Conservation (phyloP, 1,139 yeast species). For the Meyerozyma sp. region DNA sequence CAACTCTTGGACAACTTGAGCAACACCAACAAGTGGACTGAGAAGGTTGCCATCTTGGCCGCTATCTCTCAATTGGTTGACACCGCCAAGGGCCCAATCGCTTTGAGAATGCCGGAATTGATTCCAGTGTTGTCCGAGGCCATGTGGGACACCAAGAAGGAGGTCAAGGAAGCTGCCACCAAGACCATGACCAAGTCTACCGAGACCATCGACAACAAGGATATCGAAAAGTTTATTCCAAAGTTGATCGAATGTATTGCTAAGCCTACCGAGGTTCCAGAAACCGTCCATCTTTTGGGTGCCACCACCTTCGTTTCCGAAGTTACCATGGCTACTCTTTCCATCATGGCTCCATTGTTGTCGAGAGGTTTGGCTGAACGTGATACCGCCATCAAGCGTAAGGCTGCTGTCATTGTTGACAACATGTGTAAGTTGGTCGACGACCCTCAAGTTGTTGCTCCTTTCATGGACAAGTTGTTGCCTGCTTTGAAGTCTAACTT, state of each 20-base stretch:
- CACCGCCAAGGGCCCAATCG: slow-evolving; percentile 91
- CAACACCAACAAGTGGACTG: slow-evolving; percentile 92
- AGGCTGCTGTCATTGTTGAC: slow-evolving; percentile 98
- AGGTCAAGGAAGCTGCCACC: slow-evolving; percentile 95
- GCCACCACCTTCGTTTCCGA: slow-evolving; percentile 99
- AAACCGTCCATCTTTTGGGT: slow-evolving; percentile 97
- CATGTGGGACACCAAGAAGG: slow-evolving; percentile 99
- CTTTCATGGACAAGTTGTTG: slow-evolving; percentile 90
- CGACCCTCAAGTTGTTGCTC: slow-evolving; percentile 99
- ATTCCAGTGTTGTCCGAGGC: slow-evolving; percentile 97
- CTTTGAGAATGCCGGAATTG: slow-evolving; percentile 98
- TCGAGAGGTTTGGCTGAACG: slow-evolving; percentile 99
- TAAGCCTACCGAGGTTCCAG: slow-evolving; percentile 95
- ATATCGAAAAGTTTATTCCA: slow-evolving; percentile 98
- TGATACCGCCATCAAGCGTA: slow-evolving; percentile 98
- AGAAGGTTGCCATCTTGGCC: slow-evolving; percentile 86
- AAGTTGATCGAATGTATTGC: slow-evolving; percentile 95
- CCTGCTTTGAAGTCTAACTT: slow-evolving; percentile 95
- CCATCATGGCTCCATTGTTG: slow-evolving; percentile 98
- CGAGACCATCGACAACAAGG: slow-evolving; percentile 98
- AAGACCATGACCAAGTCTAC: slow-evolving; percentile 94
- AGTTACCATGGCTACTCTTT: slow-evolving; percentile 98
- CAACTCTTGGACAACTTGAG: slow-evolving; percentile 64
- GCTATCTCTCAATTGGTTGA: slow-evolving; percentile 86
- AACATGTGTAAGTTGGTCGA: slow-evolving; percentile 99